Percentiles rank a stretch among this genome's conserved stretches.
Conservation (phyloP, 176 grass and related monocot species). For the Urochloa ruziziensis region DNA sequence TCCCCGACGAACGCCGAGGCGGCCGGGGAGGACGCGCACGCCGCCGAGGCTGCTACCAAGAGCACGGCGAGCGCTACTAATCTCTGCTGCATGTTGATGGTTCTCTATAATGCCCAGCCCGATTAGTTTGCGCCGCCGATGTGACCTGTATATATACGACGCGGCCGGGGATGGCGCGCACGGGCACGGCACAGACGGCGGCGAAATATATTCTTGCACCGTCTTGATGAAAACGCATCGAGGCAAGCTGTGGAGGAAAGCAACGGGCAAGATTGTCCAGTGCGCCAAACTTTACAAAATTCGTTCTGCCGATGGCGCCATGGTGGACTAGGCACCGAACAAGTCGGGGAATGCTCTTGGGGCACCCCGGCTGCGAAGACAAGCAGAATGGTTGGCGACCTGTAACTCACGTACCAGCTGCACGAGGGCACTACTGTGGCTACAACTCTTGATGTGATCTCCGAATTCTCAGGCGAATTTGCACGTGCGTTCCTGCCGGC, state of each 20-base stretch:
- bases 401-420: conserved; percentile 43
- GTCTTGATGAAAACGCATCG: conserved; percentile 19
- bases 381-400: conserved; percentile 21
- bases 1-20: conserved; percentile 5
- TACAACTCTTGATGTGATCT: conserved; percentile 45
- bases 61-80: neutral
- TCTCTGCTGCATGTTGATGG: conserved; percentile 7
- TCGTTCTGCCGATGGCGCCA: conserved; percentile 19
- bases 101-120: neutral
- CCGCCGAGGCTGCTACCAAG: neutral
- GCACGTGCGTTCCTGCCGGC: conserved; percentile 6
- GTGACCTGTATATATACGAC: conserved; percentile 13
- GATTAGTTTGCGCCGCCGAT: neutral
- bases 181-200: neutral
- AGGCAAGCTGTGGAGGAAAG: conserved; percentile 27
- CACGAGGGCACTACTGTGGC: neutral
- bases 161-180: neutral
- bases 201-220: conserved; percentile 34
- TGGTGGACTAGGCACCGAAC: conserved; percentile 39
- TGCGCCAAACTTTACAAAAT: conserved; percentile 36
- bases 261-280: conserved; percentile 31
- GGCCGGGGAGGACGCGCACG: neutral
- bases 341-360: conserved; percentile 44
- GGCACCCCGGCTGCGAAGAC: neutral
- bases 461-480: conserved; percentile 11